Percentiles rank a stretch among this genome's conserved stretches.
phyloP scores from a whole-genome alignment of 331 rosid genomes.

The Quercus lobata region DNA sequence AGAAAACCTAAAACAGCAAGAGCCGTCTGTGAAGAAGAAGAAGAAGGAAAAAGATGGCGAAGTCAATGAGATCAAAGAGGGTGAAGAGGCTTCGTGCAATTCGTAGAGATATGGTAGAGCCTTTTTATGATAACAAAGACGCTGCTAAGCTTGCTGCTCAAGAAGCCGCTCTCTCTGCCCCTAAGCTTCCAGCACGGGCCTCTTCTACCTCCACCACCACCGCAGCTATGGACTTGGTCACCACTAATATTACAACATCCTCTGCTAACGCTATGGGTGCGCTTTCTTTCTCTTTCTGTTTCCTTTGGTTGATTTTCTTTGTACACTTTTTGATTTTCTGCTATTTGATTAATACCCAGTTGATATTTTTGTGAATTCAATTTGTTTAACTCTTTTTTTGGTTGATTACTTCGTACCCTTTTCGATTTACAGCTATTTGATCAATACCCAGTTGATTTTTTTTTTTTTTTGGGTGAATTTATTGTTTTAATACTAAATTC shows the following conservation, averaged over 20 bases:
- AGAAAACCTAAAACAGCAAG: background rate
- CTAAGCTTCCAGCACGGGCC: slow-evolving; percentile 59
- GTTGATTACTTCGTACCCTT: too few relatives aligned
- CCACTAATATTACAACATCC: slow-evolving; percentile 10
- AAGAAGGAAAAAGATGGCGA: slow-evolving; percentile 52
- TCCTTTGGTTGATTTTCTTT: too few relatives aligned
- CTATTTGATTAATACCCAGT: too few relatives aligned
- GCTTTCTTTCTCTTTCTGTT: background rate
- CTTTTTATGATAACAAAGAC: slow-evolving; percentile 78
- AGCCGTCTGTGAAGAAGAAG: background rate
- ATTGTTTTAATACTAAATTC: too few relatives aligned
- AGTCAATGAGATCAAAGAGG: slow-evolving; percentile 83
- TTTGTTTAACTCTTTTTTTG: too few relatives aligned
- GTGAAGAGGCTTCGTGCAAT: slow-evolving; percentile 90
- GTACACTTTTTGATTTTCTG: too few relatives aligned
- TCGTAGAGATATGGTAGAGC: slow-evolving; percentile 82
- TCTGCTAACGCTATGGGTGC: slow-evolving; percentile 44
- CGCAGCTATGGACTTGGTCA: slow-evolving; percentile 47
- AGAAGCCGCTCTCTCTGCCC: slow-evolving; percentile 93
- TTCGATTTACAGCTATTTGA: too few relatives aligned
- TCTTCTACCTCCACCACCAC: slow-evolving; percentile 19
- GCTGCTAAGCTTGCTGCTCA: slow-evolving; percentile 81
- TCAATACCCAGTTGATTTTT: too few relatives aligned
- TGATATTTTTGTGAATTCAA: too few relatives aligned
- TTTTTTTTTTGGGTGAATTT: too few relatives aligned